phyloP scores from a whole-genome alignment of 495 filamentous ascomycete genomes.

The Podospora pseudopauciseta region DNA sequence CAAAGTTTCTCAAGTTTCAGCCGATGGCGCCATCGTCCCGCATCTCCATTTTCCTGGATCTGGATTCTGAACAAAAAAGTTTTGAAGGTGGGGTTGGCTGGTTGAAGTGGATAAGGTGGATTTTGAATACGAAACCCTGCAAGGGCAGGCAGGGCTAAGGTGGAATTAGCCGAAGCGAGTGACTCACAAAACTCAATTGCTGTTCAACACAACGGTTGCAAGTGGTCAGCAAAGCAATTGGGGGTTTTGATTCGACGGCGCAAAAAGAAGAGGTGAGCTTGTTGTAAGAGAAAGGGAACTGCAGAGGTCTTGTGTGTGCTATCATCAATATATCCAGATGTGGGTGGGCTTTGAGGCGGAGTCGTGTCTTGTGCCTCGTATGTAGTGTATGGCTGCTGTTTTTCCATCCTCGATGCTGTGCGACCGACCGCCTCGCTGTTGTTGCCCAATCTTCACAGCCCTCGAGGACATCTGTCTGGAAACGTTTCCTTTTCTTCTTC shows the following conservation, averaged over 20 bases:
- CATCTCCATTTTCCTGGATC: background rate
- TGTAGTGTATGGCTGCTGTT: background rate
- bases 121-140: background rate
- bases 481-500: constrained; percentile 3
- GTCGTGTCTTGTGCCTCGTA: background rate
- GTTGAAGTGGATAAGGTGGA: background rate
- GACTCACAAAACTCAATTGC: constrained; percentile 36
- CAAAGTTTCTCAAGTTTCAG: background rate
- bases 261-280: background rate
- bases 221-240: constrained; percentile 23
- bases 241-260: constrained; percentile 27
- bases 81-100: background rate
- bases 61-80: background rate
- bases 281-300: background rate
- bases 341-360: background rate
- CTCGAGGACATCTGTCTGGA: background rate
- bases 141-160: background rate
- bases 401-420: background rate
- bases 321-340: background rate
- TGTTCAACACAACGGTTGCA: background rate
- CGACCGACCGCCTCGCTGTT: background rate
- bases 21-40: background rate
- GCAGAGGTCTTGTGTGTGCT: background rate
- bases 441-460: background rate
- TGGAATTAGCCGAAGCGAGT: constrained; percentile 9